Base-by-base conservation (phyloP, 208 protist genomes). In the Acanthamoeba polyphaga region DNA sequence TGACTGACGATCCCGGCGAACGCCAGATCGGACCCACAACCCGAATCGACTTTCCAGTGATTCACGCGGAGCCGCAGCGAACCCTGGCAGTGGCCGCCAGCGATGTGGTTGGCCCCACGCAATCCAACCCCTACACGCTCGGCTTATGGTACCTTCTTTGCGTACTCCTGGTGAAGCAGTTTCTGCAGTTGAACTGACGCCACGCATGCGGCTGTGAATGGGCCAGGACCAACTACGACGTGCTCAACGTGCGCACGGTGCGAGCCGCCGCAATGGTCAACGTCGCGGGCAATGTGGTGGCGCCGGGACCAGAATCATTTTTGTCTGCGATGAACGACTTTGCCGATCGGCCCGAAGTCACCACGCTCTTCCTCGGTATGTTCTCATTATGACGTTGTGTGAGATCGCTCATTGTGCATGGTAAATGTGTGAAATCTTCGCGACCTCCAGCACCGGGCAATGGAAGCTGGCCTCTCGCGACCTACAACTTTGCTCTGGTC, bases 81-180 rank as follows among this genome's bases (percentile, higher is more conserved):
- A 88, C 80, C 24, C 17, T 88, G 8, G 43, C 60, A 19, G 62
- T 92, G 7, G 24, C 29, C 24, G 34, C 66, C 38, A 92, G 32
- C 62, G 43, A 43, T 9, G 87, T 76, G 15, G 27, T 92, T 5
- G 24, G 15, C 0, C 24, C 32, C 46, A 53, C 76, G 87, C 38
- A 27, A 27, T 68, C 3, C 15, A 38, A 1, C 3, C 58, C 60
- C 34, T 92, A 92, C 46, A 6, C 87, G 12, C 22, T 92, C 13
- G 87, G 87, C 53, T 92, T 34, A 43, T 92, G 87, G 87, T 92
- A 53, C 87, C 12, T 29, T 6, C 38, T 51, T 19, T 72, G n/a
- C 29, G 66, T 72, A 22, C n/a, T 10, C 9, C 66, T n/a, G 19
- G 12, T 15, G 12, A 3, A 60, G 55, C 0, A 15, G 55, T 22